A percentile compares a stretch with the other conserved stretches of the same genome.
Evolutionary conservation across 257 asterid genomes (phyloP).

Genomic region (Echium plantagineum): DNA sequence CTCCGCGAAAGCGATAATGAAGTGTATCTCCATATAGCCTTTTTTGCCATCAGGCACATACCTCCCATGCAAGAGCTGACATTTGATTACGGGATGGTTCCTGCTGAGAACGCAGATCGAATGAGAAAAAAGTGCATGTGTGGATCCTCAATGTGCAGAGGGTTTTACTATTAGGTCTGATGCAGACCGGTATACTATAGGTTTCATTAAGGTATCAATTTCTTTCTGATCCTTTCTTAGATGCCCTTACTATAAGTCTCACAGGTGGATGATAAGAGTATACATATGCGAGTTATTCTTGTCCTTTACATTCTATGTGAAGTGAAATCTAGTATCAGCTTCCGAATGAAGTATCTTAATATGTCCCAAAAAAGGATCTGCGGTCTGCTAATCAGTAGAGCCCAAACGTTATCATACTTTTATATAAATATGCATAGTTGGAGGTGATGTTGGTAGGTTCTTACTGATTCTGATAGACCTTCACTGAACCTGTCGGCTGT

Average conservation of each 20-base stretch:
- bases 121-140: constrained; percentile 73
- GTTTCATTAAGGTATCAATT: background rate
- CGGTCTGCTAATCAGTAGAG: no score
- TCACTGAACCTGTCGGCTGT: no score
- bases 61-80: constrained; percentile 96
- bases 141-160: constrained; percentile 64
- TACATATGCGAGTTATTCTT: no score
- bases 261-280: no score
- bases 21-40: constrained; percentile 58
- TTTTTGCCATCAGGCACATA: constrained; percentile 70
- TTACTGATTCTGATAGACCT: no score
- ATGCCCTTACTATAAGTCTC: background rate
- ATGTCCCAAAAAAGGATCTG: no score
- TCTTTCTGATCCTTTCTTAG: background rate
- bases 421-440: no score
- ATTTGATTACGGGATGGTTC: constrained; percentile 65
- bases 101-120: constrained; percentile 35
- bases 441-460: no score
- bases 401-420: no score
- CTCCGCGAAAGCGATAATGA: constrained; percentile 55
- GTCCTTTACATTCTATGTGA: no score
- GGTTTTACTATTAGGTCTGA: constrained; percentile 40
- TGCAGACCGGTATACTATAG: background rate
- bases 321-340: no score
- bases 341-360: no score